Base-by-base conservation (phyloP, 306 rosid species). In the Vicia villosa region DNA sequence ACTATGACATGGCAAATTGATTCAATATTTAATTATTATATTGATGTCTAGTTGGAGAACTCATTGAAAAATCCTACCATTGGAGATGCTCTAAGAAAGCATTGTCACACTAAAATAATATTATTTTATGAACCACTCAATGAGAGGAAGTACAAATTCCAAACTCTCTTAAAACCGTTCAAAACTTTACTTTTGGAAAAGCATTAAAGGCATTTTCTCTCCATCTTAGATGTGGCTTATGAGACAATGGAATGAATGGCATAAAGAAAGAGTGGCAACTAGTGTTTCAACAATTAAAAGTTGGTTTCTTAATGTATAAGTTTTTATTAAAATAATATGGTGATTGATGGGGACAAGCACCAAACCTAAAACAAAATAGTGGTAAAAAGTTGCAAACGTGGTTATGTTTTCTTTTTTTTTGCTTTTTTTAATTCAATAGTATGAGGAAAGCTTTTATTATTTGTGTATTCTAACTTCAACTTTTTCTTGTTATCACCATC, bases 261-360 rank as follows among this genome's bases (percentile, higher is more conserved):
- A 73, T 55, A 70, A 69, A 54, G 40, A 55, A 36, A 30, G 24
- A 10, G 5, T 3, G 20, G 66, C 6, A 41, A 28, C 73, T 69
- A 34, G 68, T 55, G 51, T 58, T 66, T 54, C 61, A 74, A 43
- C 76, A 21, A 83, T 24, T 57, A 42, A 74, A 62, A 54, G 74
- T 72, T 69, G 69, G 68, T 60, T 70, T 75, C 74, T 69, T 75
- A 57, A 69, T 69, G 47, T 4, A 50, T 72, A 77, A 84, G 80
- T 64, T 71, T 56, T 63, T 42, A 77, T 63, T 70, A 82, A 84
- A 84, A 77, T 59, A 77, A 64, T 34, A 34, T 21, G 73, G 70
- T 40, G 43, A 59, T 38, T 80, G 95, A 88, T 86, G 64, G 79
- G 64, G 89, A 88, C 85, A 68, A 70, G 65, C 83, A 82, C 89